Percentiles rank a stretch among this genome's conserved stretches.
phyloP scores from a whole-genome alignment of 345 rosid genomes.

The Pistacia vera region DNA sequence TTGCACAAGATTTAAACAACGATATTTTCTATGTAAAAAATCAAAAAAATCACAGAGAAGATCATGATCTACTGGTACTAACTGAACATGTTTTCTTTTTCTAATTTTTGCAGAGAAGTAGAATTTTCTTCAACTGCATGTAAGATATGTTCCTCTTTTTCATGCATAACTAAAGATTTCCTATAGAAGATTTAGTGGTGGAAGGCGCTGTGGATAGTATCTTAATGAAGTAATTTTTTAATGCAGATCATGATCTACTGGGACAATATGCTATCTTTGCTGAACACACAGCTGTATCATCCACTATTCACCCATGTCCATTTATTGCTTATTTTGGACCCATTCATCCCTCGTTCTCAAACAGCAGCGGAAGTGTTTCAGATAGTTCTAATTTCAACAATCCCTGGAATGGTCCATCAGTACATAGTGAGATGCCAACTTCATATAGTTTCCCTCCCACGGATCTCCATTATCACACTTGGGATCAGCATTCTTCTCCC shows the following conservation, averaged over 20 bases:
- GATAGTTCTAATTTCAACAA: slow-evolving; percentile 70
- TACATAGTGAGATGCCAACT: slow-evolving; percentile 68
- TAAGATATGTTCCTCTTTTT: slow-evolving; percentile 43
- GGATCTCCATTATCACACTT: slow-evolving; percentile 73
- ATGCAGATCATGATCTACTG: slow-evolving; percentile 81
- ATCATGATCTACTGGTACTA: neutral
- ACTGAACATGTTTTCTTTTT: slow-evolving; percentile 1
- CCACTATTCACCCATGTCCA: slow-evolving; percentile 87
- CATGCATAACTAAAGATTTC: slow-evolving; percentile 18
- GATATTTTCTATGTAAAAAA: neutral
- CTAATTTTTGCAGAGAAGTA: slow-evolving; percentile 62
- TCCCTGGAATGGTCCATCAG: slow-evolving; percentile 78
- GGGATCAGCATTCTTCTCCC: slow-evolving; percentile 77
- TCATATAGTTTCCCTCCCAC: slow-evolving; percentile 73
- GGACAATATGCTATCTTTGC: slow-evolving; percentile 70
- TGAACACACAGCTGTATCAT: slow-evolving; percentile 70
- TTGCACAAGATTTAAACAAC: neutral
- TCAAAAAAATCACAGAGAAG: neutral
- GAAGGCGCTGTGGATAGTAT: slow-evolving; percentile 11
- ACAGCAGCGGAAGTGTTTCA: slow-evolving; percentile 62
- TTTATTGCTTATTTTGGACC: slow-evolving; percentile 90
- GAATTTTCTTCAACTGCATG: slow-evolving; percentile 80
- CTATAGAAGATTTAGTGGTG: neutral
- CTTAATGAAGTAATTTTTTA: slow-evolving; percentile 25
- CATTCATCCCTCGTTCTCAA: slow-evolving; percentile 75